phyloP scores from a whole-genome alignment of 192 early-diverging fungal genomes.

The Allomyces javanicus region DNA sequence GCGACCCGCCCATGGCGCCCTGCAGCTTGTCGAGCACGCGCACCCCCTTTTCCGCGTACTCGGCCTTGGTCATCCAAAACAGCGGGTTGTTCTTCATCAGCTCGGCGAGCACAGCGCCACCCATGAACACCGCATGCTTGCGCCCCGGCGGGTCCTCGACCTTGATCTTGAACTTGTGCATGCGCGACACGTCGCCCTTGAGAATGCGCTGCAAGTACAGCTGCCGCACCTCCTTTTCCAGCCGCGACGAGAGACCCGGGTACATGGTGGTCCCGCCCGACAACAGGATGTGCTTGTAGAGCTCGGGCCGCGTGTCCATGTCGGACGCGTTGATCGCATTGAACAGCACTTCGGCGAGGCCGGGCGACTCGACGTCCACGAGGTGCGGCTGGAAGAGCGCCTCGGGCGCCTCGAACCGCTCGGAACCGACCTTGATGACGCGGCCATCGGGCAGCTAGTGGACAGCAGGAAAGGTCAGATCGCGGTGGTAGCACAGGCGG shows the following conservation, averaged over 20 bases:
- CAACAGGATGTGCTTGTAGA: constrained; percentile 94
- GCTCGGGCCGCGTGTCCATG: constrained; percentile 76
- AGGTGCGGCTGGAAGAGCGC: constrained; percentile 96
- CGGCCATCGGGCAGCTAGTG: constrained; percentile 83
- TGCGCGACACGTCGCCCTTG: constrained; percentile 52
- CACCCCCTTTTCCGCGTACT: constrained; percentile 80
- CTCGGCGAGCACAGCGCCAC: constrained; percentile 87
- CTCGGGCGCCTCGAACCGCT: constrained; percentile 95
- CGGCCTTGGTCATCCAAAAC: constrained; percentile 84
- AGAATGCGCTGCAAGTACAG: constrained; percentile 79
- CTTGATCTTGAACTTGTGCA: constrained; percentile 87
- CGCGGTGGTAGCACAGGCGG: not conserved
- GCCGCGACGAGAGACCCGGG: constrained; percentile 82
- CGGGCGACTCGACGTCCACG: constrained; percentile 80
- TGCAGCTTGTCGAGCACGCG: constrained; percentile 36
- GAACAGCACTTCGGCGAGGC: constrained; percentile 85
- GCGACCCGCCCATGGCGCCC: no score
- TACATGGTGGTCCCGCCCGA: constrained; percentile 99
- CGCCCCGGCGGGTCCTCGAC: constrained; percentile 95
- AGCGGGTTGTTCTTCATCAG: constrained; percentile 77
- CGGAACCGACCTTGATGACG: constrained; percentile 94
- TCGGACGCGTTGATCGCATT: constrained; percentile 77
- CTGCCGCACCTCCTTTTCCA: constrained; percentile 98
- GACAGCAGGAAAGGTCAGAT: constrained; percentile 1
- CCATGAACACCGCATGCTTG: constrained; percentile 96